A percentile compares a stretch with the other conserved stretches of the same genome.
These are phyloP conservation scores for Amoeboaphelidium protococcarum DNA, from an alignment of 371 early-diverging fungal species.

Conservation along the genomic window DNA sequence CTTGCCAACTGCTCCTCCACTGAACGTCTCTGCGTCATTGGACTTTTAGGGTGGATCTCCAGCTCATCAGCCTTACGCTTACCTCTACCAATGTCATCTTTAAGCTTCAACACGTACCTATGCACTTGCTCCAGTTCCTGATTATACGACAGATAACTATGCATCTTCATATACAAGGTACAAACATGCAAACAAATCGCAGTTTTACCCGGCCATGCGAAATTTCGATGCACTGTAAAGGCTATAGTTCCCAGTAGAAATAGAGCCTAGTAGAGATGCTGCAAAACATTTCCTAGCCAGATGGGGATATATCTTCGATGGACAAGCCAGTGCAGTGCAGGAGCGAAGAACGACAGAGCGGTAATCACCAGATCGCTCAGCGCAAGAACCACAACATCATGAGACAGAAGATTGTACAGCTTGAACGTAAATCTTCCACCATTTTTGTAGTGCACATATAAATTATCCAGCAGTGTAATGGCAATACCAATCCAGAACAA, in stretches of 20 bases:
- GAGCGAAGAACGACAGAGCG: slow-evolving; percentile 24
- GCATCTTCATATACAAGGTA: background rate
- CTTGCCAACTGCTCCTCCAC: slow-evolving; percentile 3
- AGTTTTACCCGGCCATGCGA: slow-evolving; percentile 1
- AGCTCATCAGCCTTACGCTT: slow-evolving; percentile 3
- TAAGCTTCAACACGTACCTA: slow-evolving; percentile 6
- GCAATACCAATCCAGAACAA: slow-evolving; percentile 73
- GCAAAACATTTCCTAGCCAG: slow-evolving; percentile 23
- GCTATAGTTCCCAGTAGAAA: slow-evolving; percentile 16
- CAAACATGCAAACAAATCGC: slow-evolving; percentile 1
- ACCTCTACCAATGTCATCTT: slow-evolving; percentile 5
- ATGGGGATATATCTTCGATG: slow-evolving; percentile 24
- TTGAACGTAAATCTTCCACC: slow-evolving; percentile 29
- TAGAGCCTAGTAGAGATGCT: slow-evolving; percentile 34
- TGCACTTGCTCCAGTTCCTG: background rate
- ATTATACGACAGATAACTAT: background rate
- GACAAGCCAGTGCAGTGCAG: slow-evolving; percentile 27
- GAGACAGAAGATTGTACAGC: slow-evolving; percentile 32
- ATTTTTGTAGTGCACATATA: slow-evolving; percentile 30
- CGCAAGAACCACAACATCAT: slow-evolving; percentile 24
- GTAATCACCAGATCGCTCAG: slow-evolving; percentile 39
- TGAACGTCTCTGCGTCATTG: background rate
- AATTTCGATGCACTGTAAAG: background rate
- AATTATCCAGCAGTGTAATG: slow-evolving; percentile 36
- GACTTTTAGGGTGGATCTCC: background rate